These are phyloP conservation scores for Neospora caninum DNA, from an alignment of 169 alveolate species.

Conservation along the genomic window DNA sequence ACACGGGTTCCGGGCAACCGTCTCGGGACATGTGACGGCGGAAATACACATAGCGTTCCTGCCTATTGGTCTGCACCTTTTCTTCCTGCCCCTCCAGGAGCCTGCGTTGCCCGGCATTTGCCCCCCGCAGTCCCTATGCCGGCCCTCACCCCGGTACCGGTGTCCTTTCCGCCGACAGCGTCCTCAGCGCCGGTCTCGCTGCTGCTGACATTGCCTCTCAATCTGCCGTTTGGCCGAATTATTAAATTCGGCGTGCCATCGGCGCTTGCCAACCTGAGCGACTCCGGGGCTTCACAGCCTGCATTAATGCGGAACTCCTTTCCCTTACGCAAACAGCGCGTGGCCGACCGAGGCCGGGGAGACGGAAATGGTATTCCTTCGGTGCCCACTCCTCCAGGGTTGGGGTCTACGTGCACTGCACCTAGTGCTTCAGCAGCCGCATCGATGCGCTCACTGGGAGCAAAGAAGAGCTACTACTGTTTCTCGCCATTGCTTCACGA, in stretches of 20 bases:
- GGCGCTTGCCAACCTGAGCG: not conserved
- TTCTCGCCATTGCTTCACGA: conserved; percentile 61
- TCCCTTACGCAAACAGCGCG: not conserved
- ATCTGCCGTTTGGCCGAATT: conserved; percentile 65
- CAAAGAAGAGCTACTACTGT: conserved; percentile 62
- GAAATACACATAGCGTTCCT: not conserved
- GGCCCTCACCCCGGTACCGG: not conserved
- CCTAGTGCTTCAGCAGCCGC: not conserved
- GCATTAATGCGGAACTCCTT: not conserved
- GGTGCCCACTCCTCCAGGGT: not conserved
- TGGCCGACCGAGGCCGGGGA: not conserved
- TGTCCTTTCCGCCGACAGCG: not conserved
- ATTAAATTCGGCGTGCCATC: conserved; percentile 51
- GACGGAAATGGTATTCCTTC: not conserved
- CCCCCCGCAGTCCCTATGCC: not conserved
- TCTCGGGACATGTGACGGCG: too few species aligned
- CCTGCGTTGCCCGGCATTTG: not conserved
- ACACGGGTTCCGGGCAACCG: too few species aligned
- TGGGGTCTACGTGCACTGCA: not conserved
- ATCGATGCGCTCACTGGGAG: conserved; percentile 41
- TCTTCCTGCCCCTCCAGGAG: not conserved
- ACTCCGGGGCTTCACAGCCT: not conserved
- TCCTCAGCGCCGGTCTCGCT: conserved; percentile 38
- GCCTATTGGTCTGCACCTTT: not conserved
- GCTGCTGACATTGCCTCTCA: conserved; percentile 60